Conservation (phyloP, 2,329 filamentous ascomycete genomes). For the Aspergillus hortae region DNA sequence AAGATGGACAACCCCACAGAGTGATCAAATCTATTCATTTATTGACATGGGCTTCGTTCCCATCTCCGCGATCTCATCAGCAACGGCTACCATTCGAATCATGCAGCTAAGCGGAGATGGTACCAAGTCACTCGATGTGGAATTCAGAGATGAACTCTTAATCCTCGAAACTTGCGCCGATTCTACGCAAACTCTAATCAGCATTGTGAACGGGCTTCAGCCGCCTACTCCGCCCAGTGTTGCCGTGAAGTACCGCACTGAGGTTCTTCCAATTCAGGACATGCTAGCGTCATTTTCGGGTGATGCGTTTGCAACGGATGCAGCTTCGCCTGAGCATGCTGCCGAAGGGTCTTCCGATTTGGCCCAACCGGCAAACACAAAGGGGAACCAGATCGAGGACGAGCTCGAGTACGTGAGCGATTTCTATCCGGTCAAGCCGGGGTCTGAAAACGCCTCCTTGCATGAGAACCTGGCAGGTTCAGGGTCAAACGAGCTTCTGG, state of each 20-base stretch:
- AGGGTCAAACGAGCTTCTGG: constrained; percentile 39
- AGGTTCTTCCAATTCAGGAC: constrained; percentile 80
- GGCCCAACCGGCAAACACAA: constrained; percentile 31
- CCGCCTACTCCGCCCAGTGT: constrained; percentile 81
- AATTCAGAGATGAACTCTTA: constrained; percentile 79
- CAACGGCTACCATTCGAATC: constrained; percentile 64
- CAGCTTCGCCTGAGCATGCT: constrained; percentile 18
- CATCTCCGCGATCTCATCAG: constrained; percentile 81
- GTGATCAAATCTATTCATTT: constrained; percentile 48
- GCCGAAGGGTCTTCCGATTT: constrained; percentile 48
- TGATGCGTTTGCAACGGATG: constrained; percentile 64
- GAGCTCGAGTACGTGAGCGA: constrained; percentile 54
- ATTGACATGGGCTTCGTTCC: constrained; percentile 73
- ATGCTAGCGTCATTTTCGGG: constrained; percentile 87
- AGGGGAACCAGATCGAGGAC: constrained; percentile 37
- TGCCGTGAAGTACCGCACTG: constrained; percentile 79
- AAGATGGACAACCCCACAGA: constrained; percentile 25
- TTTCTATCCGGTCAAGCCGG: constrained; percentile 48
- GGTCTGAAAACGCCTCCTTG: constrained; percentile 25
- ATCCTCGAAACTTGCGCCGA: constrained; percentile 95
- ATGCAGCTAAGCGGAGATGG: constrained; percentile 53
- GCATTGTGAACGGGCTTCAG: constrained; percentile 71
- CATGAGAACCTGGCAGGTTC: constrained; percentile 32
- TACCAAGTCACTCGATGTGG: constrained; percentile 69
- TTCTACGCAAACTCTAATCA: constrained; percentile 88